phyloP scores from a whole-genome alignment of 192 early-diverging fungal genomes.

The Coemansia asiatica region DNA sequence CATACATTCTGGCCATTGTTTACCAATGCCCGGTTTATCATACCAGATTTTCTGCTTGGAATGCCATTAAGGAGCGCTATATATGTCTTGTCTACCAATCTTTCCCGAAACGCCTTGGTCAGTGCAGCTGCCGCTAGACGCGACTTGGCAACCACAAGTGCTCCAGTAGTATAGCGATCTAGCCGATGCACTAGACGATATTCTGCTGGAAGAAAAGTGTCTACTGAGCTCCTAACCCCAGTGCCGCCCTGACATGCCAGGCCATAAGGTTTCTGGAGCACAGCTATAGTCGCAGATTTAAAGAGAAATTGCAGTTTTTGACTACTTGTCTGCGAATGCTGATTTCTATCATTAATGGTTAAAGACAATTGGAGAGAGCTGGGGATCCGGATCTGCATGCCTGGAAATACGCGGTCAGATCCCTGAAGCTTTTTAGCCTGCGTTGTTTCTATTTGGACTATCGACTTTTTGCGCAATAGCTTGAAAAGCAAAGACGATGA shows the following conservation, averaged over 20 bases:
- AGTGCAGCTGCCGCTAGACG: conserved; percentile 18
- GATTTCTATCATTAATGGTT: too few species aligned
- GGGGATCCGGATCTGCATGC: conserved; percentile 32
- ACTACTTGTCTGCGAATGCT: not conserved
- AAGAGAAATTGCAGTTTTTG: conserved; percentile 18
- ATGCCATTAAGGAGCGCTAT: conserved; percentile 24
- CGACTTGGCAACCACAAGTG: conserved; percentile 21
- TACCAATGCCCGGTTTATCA: conserved; percentile 10
- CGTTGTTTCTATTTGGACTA: not conserved
- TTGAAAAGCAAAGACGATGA: conserved; percentile 23
- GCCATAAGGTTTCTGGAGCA: conserved; percentile 26
- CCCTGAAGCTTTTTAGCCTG: conserved; percentile 11
- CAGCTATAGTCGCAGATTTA: conserved; percentile 19
- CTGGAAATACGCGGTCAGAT: conserved; percentile 21
- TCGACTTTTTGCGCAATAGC: conserved; percentile 30
- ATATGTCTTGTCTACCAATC: conserved; percentile 20
- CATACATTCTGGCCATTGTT: not conserved
- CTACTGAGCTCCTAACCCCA: conserved; percentile 17
- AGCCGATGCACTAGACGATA: conserved; percentile 35
- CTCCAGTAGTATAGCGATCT: conserved; percentile 33
- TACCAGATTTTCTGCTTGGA: conserved; percentile 6
- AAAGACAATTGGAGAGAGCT: too few species aligned
- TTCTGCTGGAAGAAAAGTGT: conserved; percentile 15
- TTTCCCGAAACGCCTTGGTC: conserved; percentile 23
- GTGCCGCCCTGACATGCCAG: conserved; percentile 37